Evolutionary conservation across 2,329 filamentous ascomycete species (phyloP).

Genomic region (Gaeumannomyces sp.): DNA sequence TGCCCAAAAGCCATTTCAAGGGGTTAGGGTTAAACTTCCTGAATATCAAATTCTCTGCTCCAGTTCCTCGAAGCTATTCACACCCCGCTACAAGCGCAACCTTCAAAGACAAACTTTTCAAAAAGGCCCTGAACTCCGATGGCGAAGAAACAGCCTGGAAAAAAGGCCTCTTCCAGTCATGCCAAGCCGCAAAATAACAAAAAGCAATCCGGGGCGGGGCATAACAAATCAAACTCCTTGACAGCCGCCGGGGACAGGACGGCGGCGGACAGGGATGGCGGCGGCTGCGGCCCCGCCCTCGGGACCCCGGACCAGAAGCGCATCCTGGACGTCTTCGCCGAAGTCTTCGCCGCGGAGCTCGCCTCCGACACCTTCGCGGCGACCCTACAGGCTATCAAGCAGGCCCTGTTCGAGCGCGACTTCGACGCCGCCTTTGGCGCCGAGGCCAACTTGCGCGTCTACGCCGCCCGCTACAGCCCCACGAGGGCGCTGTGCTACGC

Average conservation of each 20-base stretch:
- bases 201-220: neutral
- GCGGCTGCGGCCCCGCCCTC: neutral
- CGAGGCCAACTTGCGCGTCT: constrained; percentile 67
- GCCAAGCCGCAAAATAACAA: neutral
- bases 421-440: constrained; percentile 74
- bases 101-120: neutral
- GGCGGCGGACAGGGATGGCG: neutral
- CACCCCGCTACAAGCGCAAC: neutral
- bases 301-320: constrained; percentile 13
- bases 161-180: neutral
- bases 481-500: constrained; percentile 77
- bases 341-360: constrained; percentile 52
- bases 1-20: neutral
- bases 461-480: constrained; percentile 87
- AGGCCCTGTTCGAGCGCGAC: constrained; percentile 78
- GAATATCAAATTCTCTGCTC: neutral
- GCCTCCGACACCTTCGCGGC: constrained; percentile 39
- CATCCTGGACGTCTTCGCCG: constrained; percentile 65
- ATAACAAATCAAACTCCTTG: neutral
- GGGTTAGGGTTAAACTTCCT: neutral
- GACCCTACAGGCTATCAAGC: constrained; percentile 75
- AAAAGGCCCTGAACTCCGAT: neutral
- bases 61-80: neutral
- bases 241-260: neutral
- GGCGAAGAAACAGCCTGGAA: neutral